These are phyloP conservation scores for Pholiota molesta DNA, from an alignment of 768 basidiomycete genomes.

Conservation along the genomic window DNA sequence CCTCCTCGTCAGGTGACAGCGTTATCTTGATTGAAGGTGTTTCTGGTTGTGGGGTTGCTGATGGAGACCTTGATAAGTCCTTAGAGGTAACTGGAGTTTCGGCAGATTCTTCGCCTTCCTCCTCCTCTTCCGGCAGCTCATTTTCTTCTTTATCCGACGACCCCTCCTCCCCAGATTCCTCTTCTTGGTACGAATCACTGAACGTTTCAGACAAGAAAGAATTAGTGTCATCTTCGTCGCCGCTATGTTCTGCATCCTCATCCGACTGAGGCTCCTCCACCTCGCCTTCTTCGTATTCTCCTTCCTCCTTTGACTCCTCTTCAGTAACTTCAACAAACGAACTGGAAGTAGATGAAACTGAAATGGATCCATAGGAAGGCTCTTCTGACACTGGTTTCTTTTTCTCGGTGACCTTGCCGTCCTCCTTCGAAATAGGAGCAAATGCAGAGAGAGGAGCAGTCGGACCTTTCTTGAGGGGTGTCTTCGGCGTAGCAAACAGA, in stretches of 20 bases:
- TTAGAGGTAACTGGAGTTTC: conserved; percentile 40
- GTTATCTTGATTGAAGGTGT: conserved; percentile 43
- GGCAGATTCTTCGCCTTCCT: conserved; percentile 26
- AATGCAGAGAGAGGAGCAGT: conserved; percentile 6
- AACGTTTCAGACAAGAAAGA: conserved; percentile 37
- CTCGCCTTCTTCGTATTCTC: neutral
- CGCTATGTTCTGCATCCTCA: conserved; percentile 16
- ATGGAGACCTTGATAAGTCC: conserved; percentile 52
- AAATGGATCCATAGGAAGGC: conserved; percentile 15
- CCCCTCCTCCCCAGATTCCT: conserved; percentile 34
- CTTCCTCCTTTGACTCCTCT: conserved; percentile 8
- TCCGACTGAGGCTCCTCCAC: neutral
- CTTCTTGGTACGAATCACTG: conserved; percentile 30
- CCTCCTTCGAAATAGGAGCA: conserved; percentile 9
- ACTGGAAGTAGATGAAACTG: conserved; percentile 24
- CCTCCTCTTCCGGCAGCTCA: conserved; percentile 25
- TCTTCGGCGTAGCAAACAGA: neutral
- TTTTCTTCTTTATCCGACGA: conserved; percentile 26
- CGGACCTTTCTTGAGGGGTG: neutral
- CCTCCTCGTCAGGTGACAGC: conserved; percentile 33
- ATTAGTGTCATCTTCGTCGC: conserved; percentile 9
- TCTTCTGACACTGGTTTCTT: conserved; percentile 5
- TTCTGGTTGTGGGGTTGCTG: conserved; percentile 62
- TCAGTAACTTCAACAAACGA: conserved; percentile 28
- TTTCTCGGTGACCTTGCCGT: conserved; percentile 6